phyloP scores from a whole-genome alignment of 495 filamentous ascomycete genomes.

The Penicillium riverlandense region DNA sequence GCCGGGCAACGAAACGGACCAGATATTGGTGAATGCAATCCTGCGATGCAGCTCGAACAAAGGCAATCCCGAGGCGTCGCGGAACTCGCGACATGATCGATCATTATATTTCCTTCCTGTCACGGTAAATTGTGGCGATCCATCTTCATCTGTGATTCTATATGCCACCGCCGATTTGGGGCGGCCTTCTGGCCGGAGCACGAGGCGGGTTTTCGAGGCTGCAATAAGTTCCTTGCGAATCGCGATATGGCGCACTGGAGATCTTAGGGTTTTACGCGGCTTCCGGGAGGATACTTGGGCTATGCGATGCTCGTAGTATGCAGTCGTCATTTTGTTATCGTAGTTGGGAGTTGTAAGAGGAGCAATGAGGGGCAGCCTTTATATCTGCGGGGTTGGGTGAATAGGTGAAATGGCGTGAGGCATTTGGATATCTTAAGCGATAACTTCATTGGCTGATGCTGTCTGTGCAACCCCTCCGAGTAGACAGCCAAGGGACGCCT shows the following conservation, averaged over 20 bases:
- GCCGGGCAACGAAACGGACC: too few relatives aligned
- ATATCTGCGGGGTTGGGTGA: background rate
- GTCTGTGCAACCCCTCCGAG: too few relatives aligned
- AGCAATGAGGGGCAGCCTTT: background rate
- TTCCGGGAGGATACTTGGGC: slow-evolving; percentile 2
- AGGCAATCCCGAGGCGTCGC: slow-evolving; percentile 19
- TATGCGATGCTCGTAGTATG: slow-evolving; percentile 9
- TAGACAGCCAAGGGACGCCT: too few relatives aligned
- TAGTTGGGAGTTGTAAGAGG: slow-evolving; percentile 8
- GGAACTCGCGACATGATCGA: slow-evolving; percentile 19
- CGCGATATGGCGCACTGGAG: slow-evolving; percentile 17
- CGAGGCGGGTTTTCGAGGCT: slow-evolving; percentile 11
- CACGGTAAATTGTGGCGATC: slow-evolving; percentile 11
- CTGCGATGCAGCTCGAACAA: slow-evolving; percentile 1
- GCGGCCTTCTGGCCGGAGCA: slow-evolving; percentile 12
- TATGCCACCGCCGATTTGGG: slow-evolving; percentile 14
- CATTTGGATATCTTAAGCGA: background rate
- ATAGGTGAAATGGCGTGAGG: background rate
- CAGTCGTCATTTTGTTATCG: too few relatives aligned
- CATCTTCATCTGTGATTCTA: slow-evolving; percentile 16
- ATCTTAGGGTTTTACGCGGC: slow-evolving; percentile 9
- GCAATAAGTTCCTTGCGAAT: slow-evolving; percentile 17
- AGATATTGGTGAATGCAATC: too few relatives aligned
- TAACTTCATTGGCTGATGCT: too few relatives aligned
- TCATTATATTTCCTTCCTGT: slow-evolving; percentile 14